Base-by-base conservation (phyloP, 2,329 filamentous ascomycete species). In the Aspergillus sp. region DNA sequence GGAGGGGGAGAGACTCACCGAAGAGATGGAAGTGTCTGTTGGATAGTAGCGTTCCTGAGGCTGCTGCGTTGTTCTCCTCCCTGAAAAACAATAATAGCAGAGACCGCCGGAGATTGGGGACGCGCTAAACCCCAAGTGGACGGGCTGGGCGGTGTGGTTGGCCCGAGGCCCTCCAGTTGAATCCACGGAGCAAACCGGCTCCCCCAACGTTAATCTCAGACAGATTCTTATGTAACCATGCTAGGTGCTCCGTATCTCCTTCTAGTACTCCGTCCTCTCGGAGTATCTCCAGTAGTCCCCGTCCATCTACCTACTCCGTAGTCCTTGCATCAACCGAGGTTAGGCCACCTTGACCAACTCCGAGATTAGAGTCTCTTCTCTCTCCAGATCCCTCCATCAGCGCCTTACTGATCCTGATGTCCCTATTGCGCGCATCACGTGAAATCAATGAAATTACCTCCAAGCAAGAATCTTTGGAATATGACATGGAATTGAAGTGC, bases 401-500 rank as follows among this genome's bases (percentile, higher is more conserved):
- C 33, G 33, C 22, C 22, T 22, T 22, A 22, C 22, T 22, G 22
- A 22, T 22, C 22, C 22, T 22, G 22, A 22, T 7, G 5, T 22
- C 7, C 10, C 26, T 8, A 7, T 30, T 30, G 3, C 26, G 10
- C 26, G 26, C 1, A 9, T 1, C 26, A 30, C 3, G 26, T 30
- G 26, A 38, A 17, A 14, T 17, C 35, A 14, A n/a, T 16, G 2
- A 30, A 11, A 10, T 1, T 8, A 11, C 26, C 26, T n/a, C 16
- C 35, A 38, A 17, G 5, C 11, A 24, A 36, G 7, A 19, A 17
- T n/a, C 32, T n/a, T 32, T 4, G 32, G 30, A 32, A 22, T 47
- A 44, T 41, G 50, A 44, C 30, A 49, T 52, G 46, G 55, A 56
- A 53, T 47, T 53, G 55, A 66, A 65, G 60, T 64, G 65, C 63